A percentile compares a stretch with the other conserved stretches of the same genome.
These are phyloP conservation scores for Stevia rebaudiana DNA, from an alignment of 140 eudicot genomes.

Conservation along the genomic window DNA sequence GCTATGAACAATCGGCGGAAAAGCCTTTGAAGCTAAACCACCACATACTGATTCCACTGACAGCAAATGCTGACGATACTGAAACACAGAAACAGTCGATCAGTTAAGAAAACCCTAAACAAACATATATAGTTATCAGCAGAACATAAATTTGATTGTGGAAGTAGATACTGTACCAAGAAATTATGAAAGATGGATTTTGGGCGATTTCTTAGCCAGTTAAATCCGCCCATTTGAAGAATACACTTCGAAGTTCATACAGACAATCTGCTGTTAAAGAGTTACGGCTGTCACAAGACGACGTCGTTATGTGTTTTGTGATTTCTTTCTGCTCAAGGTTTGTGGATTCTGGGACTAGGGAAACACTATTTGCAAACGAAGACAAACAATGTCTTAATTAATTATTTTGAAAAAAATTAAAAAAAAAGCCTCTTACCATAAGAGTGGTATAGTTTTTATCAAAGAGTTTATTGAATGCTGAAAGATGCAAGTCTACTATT, in stretches of 20 bases:
- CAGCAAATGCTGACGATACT: slow-evolving; percentile 31
- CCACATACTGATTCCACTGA: slow-evolving; percentile 24
- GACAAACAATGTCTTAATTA: no score
- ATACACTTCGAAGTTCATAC: slow-evolving; percentile 1
- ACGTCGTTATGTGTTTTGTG: not conserved
- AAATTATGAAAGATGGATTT: slow-evolving; percentile 24
- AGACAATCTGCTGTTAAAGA: slow-evolving; percentile 14
- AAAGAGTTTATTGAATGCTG: no score
- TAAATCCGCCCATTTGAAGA: slow-evolving; percentile 28
- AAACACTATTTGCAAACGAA: no score
- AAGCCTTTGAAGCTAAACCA: slow-evolving; percentile 16
- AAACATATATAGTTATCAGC: not conserved
- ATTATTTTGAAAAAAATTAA: no score
- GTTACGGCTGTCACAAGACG: not conserved
- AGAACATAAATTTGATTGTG: not conserved
- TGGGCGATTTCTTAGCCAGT: slow-evolving; percentile 26
- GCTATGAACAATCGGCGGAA: slow-evolving; percentile 10
- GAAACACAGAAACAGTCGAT: slow-evolving; percentile 18
- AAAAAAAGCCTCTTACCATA: no score
- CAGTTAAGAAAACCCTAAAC: not conserved
- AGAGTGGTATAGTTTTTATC: no score
- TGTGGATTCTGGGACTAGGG: not conserved
- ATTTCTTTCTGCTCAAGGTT: slow-evolving; percentile 7
- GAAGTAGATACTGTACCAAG: slow-evolving; percentile 16
- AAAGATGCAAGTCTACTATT: no score